A percentile compares a stretch with the other conserved stretches of the same genome.
Conservation (phyloP, 768 basidiomycete genomes). For the Mycena sanguinolenta region DNA sequence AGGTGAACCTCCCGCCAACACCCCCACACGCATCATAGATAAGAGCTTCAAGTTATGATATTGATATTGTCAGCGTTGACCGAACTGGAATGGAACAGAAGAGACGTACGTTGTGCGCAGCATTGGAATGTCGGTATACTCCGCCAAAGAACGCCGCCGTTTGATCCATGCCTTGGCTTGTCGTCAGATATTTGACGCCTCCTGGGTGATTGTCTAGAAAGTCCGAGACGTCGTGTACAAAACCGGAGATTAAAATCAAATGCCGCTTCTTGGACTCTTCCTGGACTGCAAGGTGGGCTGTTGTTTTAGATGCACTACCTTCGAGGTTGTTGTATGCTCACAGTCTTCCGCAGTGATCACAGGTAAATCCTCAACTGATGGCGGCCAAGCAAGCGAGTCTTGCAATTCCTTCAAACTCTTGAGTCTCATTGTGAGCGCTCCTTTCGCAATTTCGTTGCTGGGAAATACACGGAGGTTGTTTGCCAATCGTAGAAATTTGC, state of each 20-base stretch:
- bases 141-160: conserved; percentile 96
- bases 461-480: conserved; percentile 73
- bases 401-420: conserved; percentile 86
- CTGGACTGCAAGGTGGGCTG: too few relatives aligned
- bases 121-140: conserved; percentile 90
- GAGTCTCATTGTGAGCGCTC: conserved; percentile 93
- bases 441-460: conserved; percentile 80
- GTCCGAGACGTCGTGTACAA: conserved; percentile 89
- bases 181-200: conserved; percentile 85
- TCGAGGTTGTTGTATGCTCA: too few relatives aligned
- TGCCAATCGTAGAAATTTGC: conserved; percentile 73
- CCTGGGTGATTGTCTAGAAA: conserved; percentile 96
- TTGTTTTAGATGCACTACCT: too few relatives aligned
- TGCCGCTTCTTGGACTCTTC: conserved; percentile 84
- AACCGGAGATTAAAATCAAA: conserved; percentile 88
- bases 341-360: conserved; percentile 90
- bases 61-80: background rate
- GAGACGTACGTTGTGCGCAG: conserved; percentile 81
- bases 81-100: background rate
- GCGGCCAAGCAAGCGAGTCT: conserved; percentile 85
- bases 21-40: conserved; percentile 77
- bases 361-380: conserved; percentile 79
- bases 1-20: conserved; percentile 69
- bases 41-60: conserved; percentile 53
- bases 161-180: conserved; percentile 91